Evolutionary conservation across 177 flowering plant genomes (phyloP), one percentile per base, ranked within the genome.

Genomic region (Telopea speciosissima): DNA sequence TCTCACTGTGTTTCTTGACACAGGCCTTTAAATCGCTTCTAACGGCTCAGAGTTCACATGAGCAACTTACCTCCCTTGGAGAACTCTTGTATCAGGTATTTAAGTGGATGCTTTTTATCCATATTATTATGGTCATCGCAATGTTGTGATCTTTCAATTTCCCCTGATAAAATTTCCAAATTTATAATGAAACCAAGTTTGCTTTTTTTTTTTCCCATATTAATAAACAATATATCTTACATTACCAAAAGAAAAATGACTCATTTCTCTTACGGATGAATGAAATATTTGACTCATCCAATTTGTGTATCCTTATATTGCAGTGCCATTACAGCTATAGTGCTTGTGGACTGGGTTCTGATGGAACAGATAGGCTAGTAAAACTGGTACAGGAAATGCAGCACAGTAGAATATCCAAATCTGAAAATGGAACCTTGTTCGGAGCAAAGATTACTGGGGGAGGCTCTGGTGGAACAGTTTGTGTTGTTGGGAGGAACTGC

Each of bases 381-480:
- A 82, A 84, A 71, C 76, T 95, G 63, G 99, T 95, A 45, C 99
- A 95, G 74, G 86, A 92, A 77, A 85, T 87, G 82, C 97, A 92
- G 74, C 97, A 95, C 70, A 72, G 80, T 44, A 88, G 84, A 75
- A 14, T 42, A 52, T 79, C 87, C 58, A 82, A 80, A 74, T 73
- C 83, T 36, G 90, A 85, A 63, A 93, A 86, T 67, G 94, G 92
- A 49, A 87, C 96, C 11, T 74, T 95, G 65, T 92, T 84, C 73
- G 99, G 99, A 45, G 93, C 99, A 66, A 95, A 95, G 79, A 92
- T 95, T 26, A 95, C 99, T 0, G 99, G 99, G 31, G 99, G 99
- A 0, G 99, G 99, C 33, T 91, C 97, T 16, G 99, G 99, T 60
- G 99, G 99, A 62, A 86, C 97, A 1, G 90, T 95, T 68, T 89